Percentiles rank a stretch among this genome's conserved stretches.
Evolutionary conservation across 352 stramenopile species (phyloP).

Genomic region (Phytophthora niederhauseri): DNA sequence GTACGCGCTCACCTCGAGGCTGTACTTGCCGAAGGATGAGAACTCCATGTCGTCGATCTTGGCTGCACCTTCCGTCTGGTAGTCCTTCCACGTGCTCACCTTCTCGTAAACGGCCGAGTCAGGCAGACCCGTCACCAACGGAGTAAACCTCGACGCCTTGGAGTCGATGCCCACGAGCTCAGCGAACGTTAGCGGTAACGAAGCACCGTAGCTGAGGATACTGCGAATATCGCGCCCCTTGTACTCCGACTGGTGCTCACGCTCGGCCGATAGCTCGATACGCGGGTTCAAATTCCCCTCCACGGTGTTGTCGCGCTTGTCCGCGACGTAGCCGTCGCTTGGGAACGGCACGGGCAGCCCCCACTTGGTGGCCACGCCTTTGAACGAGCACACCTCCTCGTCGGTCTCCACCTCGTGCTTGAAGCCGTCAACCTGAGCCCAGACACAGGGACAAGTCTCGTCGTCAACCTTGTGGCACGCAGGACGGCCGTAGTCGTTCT

Average conservation of each 20-base stretch:
- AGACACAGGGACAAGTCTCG: conserved; percentile 52
- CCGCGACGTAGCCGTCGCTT: conserved; percentile 57
- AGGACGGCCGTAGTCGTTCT: conserved; percentile 22
- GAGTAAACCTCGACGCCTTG: conserved; percentile 12
- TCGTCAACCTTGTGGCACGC: conserved; percentile 35
- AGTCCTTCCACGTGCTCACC: conserved; percentile 55
- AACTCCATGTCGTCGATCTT: conserved; percentile 55
- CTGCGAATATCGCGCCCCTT: conserved; percentile 20
- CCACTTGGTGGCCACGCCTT: conserved; percentile 43
- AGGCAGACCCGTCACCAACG: conserved; percentile 10
- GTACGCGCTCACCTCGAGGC: conserved; percentile 47
- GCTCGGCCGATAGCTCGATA: conserved; percentile 22
- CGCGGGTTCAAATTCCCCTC: conserved; percentile 17
- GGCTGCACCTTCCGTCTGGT: conserved; percentile 39
- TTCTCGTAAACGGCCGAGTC: conserved; percentile 5
- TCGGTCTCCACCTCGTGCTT: conserved; percentile 36
- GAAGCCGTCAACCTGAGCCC: conserved; percentile 41
- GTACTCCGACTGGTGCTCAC: conserved; percentile 30
- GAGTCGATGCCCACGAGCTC: conserved; percentile 17
- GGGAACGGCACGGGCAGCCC: conserved; percentile 54
- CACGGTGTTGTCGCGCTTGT: conserved; percentile 44
- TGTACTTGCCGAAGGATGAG: conserved; percentile 52
- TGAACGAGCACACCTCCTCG: conserved; percentile 40
- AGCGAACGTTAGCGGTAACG: conserved; percentile 18
- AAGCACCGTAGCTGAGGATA: conserved; percentile 7